Conservation (phyloP, 129 eudicot genomes). For the Mikania micrantha region DNA sequence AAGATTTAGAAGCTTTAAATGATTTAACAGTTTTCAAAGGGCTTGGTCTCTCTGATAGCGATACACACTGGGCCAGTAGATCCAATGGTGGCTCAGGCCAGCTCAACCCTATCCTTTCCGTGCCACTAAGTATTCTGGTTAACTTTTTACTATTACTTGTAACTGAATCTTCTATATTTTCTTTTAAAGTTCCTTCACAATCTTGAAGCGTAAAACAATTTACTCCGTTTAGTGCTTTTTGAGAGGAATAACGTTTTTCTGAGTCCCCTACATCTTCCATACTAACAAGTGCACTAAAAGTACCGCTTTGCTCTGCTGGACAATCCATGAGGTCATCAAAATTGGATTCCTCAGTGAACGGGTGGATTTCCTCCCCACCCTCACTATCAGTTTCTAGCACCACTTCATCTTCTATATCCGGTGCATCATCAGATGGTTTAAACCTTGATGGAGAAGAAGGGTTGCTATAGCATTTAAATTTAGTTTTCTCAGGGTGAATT, state of each 20-base stretch:
- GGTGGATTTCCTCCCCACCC: slow-evolving; percentile 73
- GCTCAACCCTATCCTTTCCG: slow-evolving; percentile 71
- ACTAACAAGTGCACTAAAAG: neutral
- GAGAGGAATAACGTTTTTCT: slow-evolving; percentile 44
- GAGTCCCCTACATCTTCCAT: slow-evolving; percentile 21
- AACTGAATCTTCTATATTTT: slow-evolving; percentile 12
- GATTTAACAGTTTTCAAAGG: slow-evolving; percentile 50
- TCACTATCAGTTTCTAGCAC: slow-evolving; percentile 70
- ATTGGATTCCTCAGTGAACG: slow-evolving; percentile 50
- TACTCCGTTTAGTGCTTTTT: slow-evolving; percentile 50
- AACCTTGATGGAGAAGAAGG: slow-evolving; percentile 94
- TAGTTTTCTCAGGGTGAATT: slow-evolving; percentile 38
- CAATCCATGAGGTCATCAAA: slow-evolving; percentile 39
- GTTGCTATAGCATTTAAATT: slow-evolving; percentile 69
- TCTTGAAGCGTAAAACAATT: slow-evolving; percentile 45
- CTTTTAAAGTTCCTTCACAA: slow-evolving; percentile 14
- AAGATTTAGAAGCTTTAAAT: slow-evolving; percentile 58
- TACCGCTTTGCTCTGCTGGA: slow-evolving; percentile 4
- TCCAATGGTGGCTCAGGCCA: slow-evolving; percentile 94
- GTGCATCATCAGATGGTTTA: slow-evolving; percentile 68
- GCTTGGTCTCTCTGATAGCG: too few species aligned
- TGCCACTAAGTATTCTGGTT: slow-evolving; percentile 57
- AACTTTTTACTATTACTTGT: slow-evolving; percentile 22
- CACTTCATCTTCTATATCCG: slow-evolving; percentile 67
- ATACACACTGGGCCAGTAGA: slow-evolving; percentile 57